These are phyloP conservation scores for Brassica incana DNA, from an alignment of 345 rosid species.

Conservation along the genomic window DNA sequence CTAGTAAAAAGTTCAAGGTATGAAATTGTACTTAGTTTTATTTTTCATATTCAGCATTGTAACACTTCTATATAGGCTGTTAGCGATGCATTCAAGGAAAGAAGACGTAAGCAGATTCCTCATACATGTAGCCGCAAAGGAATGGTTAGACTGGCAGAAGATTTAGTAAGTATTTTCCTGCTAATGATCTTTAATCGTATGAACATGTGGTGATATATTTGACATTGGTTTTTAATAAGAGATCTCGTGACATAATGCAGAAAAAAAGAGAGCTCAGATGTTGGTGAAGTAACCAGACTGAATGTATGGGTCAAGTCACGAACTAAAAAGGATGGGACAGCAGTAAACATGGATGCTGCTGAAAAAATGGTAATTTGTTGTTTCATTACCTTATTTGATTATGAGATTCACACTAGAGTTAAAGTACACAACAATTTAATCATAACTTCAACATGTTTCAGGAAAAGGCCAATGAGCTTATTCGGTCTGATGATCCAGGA, in stretches of 20 bases:
- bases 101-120: neutral
- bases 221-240: too few relatives aligned
- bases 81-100: neutral
- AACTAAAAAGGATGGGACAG: too few relatives aligned
- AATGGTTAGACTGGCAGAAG: neutral
- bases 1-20: neutral
- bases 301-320: too few relatives aligned
- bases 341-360: too few relatives aligned
- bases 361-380: neutral
- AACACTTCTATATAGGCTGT: neutral
- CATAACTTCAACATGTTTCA: neutral
- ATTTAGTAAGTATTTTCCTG: neutral
- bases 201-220: too few relatives aligned
- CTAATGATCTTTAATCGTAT: too few relatives aligned
- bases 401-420: neutral
- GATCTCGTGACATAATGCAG: too few relatives aligned
- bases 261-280: too few relatives aligned
- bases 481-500: neutral
- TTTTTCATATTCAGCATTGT: neutral
- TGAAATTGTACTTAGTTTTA: neutral
- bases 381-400: neutral
- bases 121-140: neutral
- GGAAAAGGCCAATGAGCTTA: neutral
- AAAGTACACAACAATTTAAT: neutral
- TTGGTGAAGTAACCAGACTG: too few relatives aligned